A percentile compares a stretch with the other conserved stretches of the same genome.
Conservation (phyloP, 768 basidiomycete genomes). For the Hebeloma cylindrosporum region DNA sequence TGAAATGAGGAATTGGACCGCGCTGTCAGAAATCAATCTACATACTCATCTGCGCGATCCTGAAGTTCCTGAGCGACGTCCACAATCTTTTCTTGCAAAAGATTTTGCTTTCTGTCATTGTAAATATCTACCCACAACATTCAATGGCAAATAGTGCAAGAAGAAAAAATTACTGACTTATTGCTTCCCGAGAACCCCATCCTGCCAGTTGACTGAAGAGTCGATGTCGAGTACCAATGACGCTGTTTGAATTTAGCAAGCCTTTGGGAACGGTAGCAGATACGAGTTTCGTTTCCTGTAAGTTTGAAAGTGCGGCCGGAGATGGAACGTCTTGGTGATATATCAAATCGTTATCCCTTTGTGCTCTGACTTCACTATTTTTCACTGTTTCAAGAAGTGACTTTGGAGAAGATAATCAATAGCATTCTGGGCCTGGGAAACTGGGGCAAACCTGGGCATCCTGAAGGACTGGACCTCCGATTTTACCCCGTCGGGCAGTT, state of each 20-base stretch:
- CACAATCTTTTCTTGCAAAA: slow-evolving; percentile 67
- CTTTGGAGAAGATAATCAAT: slow-evolving; percentile 39
- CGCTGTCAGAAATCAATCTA: slow-evolving; percentile 7
- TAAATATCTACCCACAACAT: slow-evolving; percentile 60
- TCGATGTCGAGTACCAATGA: slow-evolving; percentile 52
- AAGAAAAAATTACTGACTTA: slow-evolving; percentile 61
- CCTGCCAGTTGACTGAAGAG: slow-evolving; percentile 76
- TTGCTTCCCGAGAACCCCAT: slow-evolving; percentile 87
- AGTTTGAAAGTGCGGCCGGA: slow-evolving; percentile 59
- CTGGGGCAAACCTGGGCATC: slow-evolving; percentile 67
- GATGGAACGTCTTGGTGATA: slow-evolving; percentile 89
- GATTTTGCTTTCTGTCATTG: slow-evolving; percentile 72
- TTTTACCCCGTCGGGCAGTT: slow-evolving; percentile 59
- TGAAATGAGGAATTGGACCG: slow-evolving; percentile 1
- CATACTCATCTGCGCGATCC: slow-evolving; percentile 59
- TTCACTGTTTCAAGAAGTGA: slow-evolving; percentile 73
- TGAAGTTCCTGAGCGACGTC: slow-evolving; percentile 63
- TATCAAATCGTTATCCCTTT: slow-evolving; percentile 92
- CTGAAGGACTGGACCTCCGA: slow-evolving; percentile 62
- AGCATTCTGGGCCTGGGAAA: neutral
- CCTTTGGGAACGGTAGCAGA: slow-evolving; percentile 55
- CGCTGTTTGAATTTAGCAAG: slow-evolving; percentile 55
- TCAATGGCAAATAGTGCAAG: neutral
- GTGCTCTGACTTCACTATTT: slow-evolving; percentile 65
- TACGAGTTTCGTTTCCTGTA: slow-evolving; percentile 68